Base-by-base conservation (phyloP, 495 filamentous ascomycete species). In the Daldinia decipiens region DNA sequence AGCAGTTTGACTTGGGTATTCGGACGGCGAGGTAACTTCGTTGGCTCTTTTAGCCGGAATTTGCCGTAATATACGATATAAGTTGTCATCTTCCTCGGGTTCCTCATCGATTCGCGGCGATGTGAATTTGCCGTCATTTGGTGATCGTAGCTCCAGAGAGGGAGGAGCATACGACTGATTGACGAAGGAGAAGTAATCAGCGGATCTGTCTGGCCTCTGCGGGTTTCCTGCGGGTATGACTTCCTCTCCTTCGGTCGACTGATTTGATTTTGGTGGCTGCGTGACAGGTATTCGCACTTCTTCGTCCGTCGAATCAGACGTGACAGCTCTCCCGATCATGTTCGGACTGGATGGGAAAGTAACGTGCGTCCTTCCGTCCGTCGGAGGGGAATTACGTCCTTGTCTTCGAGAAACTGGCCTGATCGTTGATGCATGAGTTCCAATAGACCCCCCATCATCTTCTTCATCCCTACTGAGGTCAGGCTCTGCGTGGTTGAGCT, bases 141-240 rank as follows among this genome's bases (percentile, higher is more conserved):
- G 70, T 1, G 68, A 69, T 7, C 62, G 59, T 24, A 77, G 24
- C 45, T 76, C 71, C 13, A 76, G 62, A 36, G 69, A 51, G 27
- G 75, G 75, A 26, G 70, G 73, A 24, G 68, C 58, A 61, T 76
- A 76, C 9, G 75, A 70, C 29, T 77, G 70, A 39, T 31, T 74
- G 11, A 77, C 67, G 17, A 71, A 74, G 1, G 70, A 53, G 51
- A 77, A 76, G 47, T 76, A 77, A 60, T 77, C 75, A 1, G 61
- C 51, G 24, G 71, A 72, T 66, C 65, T 69, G 12, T 68, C 70
- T 36, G 60, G 26, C 34, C 72, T 65, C 17, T 27, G 17, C 19
- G 68, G 56, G 27, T 71, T 74, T 50, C 51, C 52, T 21, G 17
- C 26, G 4, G 56, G 26, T 21, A 27, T 39, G 27, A 26, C 9